Conservation (phyloP, 352 stramenopile species). For the Pythium sp. region DNA sequence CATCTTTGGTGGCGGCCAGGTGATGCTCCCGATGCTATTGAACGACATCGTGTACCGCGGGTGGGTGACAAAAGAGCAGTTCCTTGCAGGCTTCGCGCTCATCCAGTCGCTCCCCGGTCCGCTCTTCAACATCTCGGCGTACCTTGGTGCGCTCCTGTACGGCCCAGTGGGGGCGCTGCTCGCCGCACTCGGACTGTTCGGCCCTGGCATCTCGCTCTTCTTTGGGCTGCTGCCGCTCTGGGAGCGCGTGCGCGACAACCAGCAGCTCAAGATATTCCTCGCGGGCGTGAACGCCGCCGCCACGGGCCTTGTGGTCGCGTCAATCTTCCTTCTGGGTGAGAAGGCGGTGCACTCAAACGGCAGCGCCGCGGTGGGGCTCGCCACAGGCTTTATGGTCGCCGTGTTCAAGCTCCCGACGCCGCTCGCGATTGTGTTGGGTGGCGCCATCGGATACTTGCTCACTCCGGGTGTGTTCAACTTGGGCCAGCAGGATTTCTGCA, state of each 20-base stretch:
- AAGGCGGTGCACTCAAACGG: conserved; percentile 78
- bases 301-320: conserved; percentile 88
- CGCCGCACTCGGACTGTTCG: conserved; percentile 88
- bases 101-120: conserved; percentile 92
- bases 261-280: conserved; percentile 84
- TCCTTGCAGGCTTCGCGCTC: conserved; percentile 91
- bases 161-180: conserved; percentile 88
- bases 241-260: conserved; percentile 84
- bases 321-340: conserved; percentile 88
- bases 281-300: conserved; percentile 90
- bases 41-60: conserved; percentile 77
- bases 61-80: conserved; percentile 92
- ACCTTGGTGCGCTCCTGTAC: conserved; percentile 86
- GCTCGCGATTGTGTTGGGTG: conserved; percentile 55
- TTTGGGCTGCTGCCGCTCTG: conserved; percentile 92
- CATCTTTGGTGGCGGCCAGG: conserved; percentile 94
- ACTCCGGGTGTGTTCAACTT: conserved; percentile 47
- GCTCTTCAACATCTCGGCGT: conserved; percentile 95
- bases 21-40: conserved; percentile 91
- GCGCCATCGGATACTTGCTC: conserved; percentile 49
- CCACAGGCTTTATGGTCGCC: conserved; percentile 75
- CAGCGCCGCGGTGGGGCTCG: conserved; percentile 81
- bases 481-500: conserved; percentile 53
- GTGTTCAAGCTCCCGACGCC: conserved; percentile 74
- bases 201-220: conserved; percentile 89